A percentile compares a stretch with the other conserved stretches of the same genome.
Conservation (phyloP, 2,329 filamentous ascomycete species). For the Trichoderma gracile region DNA sequence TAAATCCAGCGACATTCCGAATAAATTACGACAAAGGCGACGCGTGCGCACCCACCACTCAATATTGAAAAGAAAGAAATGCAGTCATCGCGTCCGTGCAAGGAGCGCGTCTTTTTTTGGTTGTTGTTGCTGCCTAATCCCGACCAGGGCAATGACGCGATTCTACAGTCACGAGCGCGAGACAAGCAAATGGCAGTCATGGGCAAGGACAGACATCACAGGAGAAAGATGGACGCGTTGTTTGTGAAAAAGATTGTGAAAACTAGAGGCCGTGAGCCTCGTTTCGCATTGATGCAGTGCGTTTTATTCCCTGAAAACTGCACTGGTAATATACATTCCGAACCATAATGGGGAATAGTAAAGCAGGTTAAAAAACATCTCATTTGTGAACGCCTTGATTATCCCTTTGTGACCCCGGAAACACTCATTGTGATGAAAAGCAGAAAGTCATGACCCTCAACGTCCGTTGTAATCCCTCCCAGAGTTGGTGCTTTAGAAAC, state of each 20-base stretch:
- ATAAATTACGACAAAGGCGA: conserved; percentile 55
- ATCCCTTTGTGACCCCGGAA: conserved; percentile 44
- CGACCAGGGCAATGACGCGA: background rate
- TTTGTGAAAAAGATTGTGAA: conserved; percentile 12
- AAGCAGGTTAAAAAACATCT: conserved; percentile 38
- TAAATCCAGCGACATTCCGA: conserved; percentile 45
- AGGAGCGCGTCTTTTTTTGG: background rate
- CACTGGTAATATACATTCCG: conserved; percentile 47
- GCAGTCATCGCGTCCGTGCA: too few relatives aligned
- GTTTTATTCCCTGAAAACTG: conserved; percentile 5
- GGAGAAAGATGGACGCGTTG: background rate
- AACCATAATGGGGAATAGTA: conserved; percentile 27
- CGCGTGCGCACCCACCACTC: too few relatives aligned
- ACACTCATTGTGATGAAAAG: conserved; percentile 35
- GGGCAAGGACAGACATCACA: background rate
- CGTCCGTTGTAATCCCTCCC: conserved; percentile 25
- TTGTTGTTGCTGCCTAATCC: background rate
- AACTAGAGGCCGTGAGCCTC: conserved; percentile 4
- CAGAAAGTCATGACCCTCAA: conserved; percentile 45
- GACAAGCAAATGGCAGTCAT: too few relatives aligned
- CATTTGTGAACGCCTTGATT: conserved; percentile 50
- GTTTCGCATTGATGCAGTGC: conserved; percentile 31
- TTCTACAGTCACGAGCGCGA: background rate
- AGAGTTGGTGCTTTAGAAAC: background rate
- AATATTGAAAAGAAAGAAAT: too few relatives aligned